Evolutionary conservation across 2,329 filamentous ascomycete species (phyloP).

Genomic region (Alternaria solani): DNA sequence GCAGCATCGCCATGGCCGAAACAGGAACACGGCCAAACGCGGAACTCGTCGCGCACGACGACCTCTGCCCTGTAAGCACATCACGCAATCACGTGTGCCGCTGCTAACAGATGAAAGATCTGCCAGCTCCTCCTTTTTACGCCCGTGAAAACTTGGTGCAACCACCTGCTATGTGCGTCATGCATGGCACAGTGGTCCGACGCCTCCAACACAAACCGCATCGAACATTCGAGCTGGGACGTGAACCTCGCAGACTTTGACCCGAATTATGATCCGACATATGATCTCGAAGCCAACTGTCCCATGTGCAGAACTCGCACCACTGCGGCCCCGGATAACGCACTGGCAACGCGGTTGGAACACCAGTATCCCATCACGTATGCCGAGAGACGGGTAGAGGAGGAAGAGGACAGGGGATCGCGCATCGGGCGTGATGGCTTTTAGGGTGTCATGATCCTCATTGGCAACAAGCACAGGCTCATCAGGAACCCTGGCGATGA

Average conservation of each 20-base stretch:
- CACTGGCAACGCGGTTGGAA: constrained; percentile 38
- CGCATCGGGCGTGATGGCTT: constrained; percentile 37
- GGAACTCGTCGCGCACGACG: constrained; percentile 49
- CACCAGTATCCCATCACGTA: constrained; percentile 50
- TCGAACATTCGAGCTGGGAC: constrained; percentile 49
- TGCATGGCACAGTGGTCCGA: constrained; percentile 60
- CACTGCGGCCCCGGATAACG: constrained; percentile 41
- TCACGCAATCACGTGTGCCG: not conserved
- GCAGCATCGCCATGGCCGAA: constrained; percentile 6
- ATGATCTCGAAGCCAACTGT: constrained; percentile 53
- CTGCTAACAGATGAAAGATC: constrained; percentile 34
- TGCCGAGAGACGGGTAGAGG: constrained; percentile 47
- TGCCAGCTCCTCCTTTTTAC: constrained; percentile 55
- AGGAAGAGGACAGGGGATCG: constrained; percentile 36
- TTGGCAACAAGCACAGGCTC: constrained; percentile 54
- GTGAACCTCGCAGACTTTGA: constrained; percentile 53
- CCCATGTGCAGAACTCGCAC: constrained; percentile 58
- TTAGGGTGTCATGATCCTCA: constrained; percentile 54
- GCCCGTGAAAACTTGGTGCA: constrained; percentile 55
- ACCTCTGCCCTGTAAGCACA: constrained; percentile 50
- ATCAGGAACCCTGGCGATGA: constrained; percentile 28
- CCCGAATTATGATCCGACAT: constrained; percentile 38
- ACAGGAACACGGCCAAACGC: not conserved
- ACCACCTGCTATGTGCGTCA: constrained; percentile 54
- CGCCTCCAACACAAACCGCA: constrained; percentile 46